These are phyloP conservation scores for Eustoma russellianum DNA, from an alignment of 257 asterid species.

Conservation along the genomic window DNA sequence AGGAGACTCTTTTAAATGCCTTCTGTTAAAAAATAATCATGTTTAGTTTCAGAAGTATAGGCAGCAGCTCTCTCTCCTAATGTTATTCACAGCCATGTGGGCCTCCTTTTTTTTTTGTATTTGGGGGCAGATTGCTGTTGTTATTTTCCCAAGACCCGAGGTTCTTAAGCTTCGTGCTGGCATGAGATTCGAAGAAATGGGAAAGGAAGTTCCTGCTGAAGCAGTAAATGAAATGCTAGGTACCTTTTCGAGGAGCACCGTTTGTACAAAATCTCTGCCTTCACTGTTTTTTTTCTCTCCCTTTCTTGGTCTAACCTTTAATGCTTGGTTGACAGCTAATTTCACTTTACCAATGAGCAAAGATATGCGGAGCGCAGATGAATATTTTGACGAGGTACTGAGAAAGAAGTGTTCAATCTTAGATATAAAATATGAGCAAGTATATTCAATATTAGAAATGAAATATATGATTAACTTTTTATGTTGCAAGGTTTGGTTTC, in stretches of 20 bases:
- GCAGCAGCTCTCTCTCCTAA: conserved; percentile 1
- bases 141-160: conserved; percentile 40
- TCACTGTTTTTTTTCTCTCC: conserved; percentile 3
- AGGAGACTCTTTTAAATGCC: background rate
- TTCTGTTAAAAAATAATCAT: too few species aligned
- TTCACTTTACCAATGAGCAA: conserved; percentile 40
- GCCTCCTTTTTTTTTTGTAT: background rate
- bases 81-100: background rate
- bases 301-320: conserved; percentile 6
- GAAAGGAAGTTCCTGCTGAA: conserved; percentile 41
- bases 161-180: conserved; percentile 39
- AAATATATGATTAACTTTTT: background rate
- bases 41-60: background rate
- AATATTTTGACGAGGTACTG: conserved; percentile 46
- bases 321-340: conserved; percentile 26
- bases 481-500: conserved; percentile 27
- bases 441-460: background rate
- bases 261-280: conserved; percentile 8
- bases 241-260: conserved; percentile 7
- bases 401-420: background rate
- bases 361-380: conserved; percentile 35
- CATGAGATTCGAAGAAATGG: conserved; percentile 39
- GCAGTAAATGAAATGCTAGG: conserved; percentile 50
- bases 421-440: background rate
- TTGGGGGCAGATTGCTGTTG: conserved; percentile 42